Conservation (phyloP, 371 early-diverging fungal genomes). For the Mucor circinelloides region DNA sequence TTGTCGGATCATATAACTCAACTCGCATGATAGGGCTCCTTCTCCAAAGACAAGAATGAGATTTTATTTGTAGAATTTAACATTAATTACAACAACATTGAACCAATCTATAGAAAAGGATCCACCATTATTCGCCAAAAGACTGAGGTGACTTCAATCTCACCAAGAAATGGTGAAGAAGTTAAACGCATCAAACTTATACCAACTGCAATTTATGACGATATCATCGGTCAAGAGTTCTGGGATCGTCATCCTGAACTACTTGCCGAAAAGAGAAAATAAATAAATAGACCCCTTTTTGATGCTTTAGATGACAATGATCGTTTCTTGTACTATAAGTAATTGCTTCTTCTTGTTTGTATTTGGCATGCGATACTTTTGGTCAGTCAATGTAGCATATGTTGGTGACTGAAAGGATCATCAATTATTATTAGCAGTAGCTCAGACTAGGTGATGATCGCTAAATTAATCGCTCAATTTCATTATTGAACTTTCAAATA, state of each 20-base stretch:
- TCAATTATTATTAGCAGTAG: too few species aligned
- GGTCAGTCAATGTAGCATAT: too few species aligned
- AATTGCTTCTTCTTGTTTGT: too few species aligned
- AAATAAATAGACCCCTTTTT: neutral
- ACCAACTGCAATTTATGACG: conserved; percentile 67
- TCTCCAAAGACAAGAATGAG: conserved; percentile 90
- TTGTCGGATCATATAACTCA: neutral
- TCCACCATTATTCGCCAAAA: conserved; percentile 71
- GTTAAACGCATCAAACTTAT: conserved; percentile 40
- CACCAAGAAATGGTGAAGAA: conserved; percentile 35
- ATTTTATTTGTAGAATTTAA: conserved; percentile 80
- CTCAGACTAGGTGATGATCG: too few species aligned
- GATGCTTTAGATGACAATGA: too few species aligned
- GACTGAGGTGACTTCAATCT: conserved; percentile 41
- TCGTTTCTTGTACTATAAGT: too few species aligned
- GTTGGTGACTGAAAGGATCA: too few species aligned
- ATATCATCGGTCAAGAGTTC: conserved; percentile 87
- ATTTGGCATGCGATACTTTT: too few species aligned
- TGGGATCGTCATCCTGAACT: conserved; percentile 65
- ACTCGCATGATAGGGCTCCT: conserved; percentile 59
- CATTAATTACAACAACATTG: conserved; percentile 88
- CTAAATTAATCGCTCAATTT: too few species aligned
- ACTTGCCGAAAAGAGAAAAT: conserved; percentile 7
- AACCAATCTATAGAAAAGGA: conserved; percentile 86
- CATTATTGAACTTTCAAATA: too few species aligned